A percentile compares a stretch with the other conserved stretches of the same genome.
Evolutionary conservation across 345 rosid genomes (phyloP).

Genomic region (Eucalyptus cladocalyx): DNA sequence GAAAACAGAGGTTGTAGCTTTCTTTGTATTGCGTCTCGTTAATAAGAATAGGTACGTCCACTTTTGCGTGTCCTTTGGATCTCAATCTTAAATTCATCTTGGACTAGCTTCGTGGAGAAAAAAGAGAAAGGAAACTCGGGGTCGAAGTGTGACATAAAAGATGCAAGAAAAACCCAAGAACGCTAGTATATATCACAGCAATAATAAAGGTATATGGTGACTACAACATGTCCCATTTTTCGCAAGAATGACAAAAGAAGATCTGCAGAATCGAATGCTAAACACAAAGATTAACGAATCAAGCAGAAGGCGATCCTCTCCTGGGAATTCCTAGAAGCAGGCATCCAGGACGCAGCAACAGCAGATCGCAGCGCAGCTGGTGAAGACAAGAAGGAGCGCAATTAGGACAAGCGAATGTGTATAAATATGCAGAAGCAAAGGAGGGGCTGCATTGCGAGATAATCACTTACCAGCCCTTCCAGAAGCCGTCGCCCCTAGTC

Average conservation of each 20-base stretch:
- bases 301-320: neutral
- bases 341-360: neutral
- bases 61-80: neutral
- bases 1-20: neutral
- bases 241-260: neutral
- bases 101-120: neutral
- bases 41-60: neutral
- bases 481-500: conserved; percentile 63
- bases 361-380: conserved; percentile 58
- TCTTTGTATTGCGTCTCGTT: neutral
- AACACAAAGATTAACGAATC: neutral
- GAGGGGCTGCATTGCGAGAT: neutral
- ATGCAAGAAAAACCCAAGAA: neutral
- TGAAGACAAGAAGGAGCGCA: neutral
- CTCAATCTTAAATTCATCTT: neutral
- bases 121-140: neutral
- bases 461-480: conserved; percentile 54
- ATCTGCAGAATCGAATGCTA: neutral
- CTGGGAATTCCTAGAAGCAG: neutral
- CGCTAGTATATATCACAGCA: neutral
- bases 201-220: neutral
- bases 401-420: neutral
- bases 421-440: neutral
- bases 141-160: neutral
- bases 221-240: neutral